Base-by-base conservation (phyloP, 441 rosid genomes). In the Arabidopsis hybrid region DNA sequence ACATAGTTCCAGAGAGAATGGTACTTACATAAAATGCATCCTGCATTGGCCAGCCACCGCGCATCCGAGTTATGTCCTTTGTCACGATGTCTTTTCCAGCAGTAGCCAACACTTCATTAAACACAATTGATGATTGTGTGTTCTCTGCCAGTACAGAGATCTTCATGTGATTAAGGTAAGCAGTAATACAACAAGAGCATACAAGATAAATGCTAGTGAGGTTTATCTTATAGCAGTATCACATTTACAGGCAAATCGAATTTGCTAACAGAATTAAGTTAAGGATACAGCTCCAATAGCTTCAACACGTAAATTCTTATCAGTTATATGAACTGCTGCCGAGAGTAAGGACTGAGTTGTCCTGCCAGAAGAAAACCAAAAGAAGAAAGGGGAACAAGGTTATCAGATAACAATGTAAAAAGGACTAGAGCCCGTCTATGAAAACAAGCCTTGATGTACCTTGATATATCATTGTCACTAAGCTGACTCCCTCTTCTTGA, bases 41-140 rank as follows among this genome's bases (percentile, higher is more conserved):
- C 80, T 91, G 99, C 99, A 96, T 87, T 71, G 98, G 92, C 99
- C 99, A 96, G 79, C 98, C 99, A 79, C 98, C 98, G 81, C 98
- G 97, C 77, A 96, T 74, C 82, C 99, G 89, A 73, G 98, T 87
- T 84, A 96, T 90, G 82, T 96, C 98, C 87, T 96, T 96, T 14
- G 99, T 96, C 78, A 83, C 83, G 68, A 93, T 86, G 77, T 96
- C 99, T 88, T 78, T 91, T 77, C 88, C 98, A 72, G 99, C 95
- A 81, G 91, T 73, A 68, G 87, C 86, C 84, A 96, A 84, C 59
- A 93, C 97, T 86, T 93, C 98, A 77, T 87, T 80, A 66, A 96
- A 93, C 65, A 91, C 97, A 73, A 90, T 78, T 67, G 86, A 85
- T 52, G 95, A 81, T 79, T 83, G 86, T 50, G 98, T 96, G 82